These are phyloP conservation scores for Orbilia quercus DNA, from an alignment of 2,329 filamentous ascomycete genomes.

Conservation along the genomic window DNA sequence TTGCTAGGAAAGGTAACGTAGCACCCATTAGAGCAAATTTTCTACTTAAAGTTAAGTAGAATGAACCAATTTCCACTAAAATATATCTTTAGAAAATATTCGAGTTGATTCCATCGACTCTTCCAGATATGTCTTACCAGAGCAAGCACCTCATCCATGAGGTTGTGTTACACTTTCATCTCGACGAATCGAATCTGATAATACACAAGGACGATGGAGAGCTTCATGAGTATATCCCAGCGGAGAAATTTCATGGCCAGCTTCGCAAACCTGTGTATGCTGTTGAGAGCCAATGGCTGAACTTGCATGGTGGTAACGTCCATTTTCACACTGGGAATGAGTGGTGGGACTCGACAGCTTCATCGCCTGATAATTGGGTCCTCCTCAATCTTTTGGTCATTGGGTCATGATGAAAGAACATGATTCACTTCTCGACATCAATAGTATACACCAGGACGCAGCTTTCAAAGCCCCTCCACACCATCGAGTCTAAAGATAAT, in stretches of 20 bases:
- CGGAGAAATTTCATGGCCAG: constrained; percentile 8
- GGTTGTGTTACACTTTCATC: constrained; percentile 28
- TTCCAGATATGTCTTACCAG: constrained; percentile 62
- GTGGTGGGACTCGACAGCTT: constrained; percentile 17
- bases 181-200: not conserved
- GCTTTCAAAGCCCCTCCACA: not conserved
- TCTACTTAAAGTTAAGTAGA: too few relatives aligned
- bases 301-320: not conserved
- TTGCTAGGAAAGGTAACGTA: constrained; percentile 66
- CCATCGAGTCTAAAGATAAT: constrained; percentile 9
- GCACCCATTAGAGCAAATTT: too few relatives aligned
- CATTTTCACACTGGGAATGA: constrained; percentile 7
- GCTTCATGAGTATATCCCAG: constrained; percentile 20
- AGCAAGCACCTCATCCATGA: constrained; percentile 59
- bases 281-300: constrained; percentile 35
- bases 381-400: not conserved
- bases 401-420: not conserved
- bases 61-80: too few relatives aligned
- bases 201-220: constrained; percentile 18
- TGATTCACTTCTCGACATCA: constrained; percentile 9
- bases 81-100: constrained; percentile 58
- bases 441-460: not conserved
- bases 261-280: constrained; percentile 8
- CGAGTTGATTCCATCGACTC: constrained; percentile 61
- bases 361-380: constrained; percentile 11